Conservation (phyloP, 2,329 filamentous ascomycete genomes). For the Sporothrix brasiliensis region DNA sequence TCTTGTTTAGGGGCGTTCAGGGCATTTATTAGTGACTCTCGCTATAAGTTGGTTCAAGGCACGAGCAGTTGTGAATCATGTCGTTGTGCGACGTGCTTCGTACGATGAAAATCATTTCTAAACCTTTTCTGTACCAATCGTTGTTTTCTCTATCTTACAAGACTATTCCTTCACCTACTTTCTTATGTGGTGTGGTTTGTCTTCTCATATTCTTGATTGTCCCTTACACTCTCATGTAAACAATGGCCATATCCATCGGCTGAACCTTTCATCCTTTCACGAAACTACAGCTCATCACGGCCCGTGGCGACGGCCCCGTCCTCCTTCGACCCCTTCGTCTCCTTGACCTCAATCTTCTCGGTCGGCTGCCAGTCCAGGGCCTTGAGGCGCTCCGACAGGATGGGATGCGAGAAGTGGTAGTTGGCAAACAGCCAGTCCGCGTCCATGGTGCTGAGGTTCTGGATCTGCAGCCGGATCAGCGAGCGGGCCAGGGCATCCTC, state of each 20-base stretch:
- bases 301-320: constrained; percentile 66
- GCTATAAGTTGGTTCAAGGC: not conserved
- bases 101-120: not conserved
- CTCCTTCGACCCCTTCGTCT: constrained; percentile 50
- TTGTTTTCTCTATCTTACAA: not conserved
- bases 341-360: constrained; percentile 48
- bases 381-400: constrained; percentile 87
- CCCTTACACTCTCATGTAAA: too few relatives aligned
- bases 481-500: constrained; percentile 79
- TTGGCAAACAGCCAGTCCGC: constrained; percentile 98
- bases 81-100: too few relatives aligned
- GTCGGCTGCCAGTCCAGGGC: constrained; percentile 83
- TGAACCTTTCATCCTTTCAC: too few relatives aligned
- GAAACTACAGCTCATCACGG: constrained; percentile 67
- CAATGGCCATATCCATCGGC: too few relatives aligned
- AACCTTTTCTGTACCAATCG: not conserved
- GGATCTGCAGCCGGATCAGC: constrained; percentile 95
- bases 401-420: constrained; percentile 98
- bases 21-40: not conserved
- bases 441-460: constrained; percentile 98
- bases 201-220: not conserved
- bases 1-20: not conserved
- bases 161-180: not conserved
- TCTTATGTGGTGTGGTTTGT: not conserved
- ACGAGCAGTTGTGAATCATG: not conserved